A percentile compares a stretch with the other conserved stretches of the same genome.
These are phyloP conservation scores for Phytophthora rubi DNA, from an alignment of 352 stramenopile genomes.

Conservation along the genomic window DNA sequence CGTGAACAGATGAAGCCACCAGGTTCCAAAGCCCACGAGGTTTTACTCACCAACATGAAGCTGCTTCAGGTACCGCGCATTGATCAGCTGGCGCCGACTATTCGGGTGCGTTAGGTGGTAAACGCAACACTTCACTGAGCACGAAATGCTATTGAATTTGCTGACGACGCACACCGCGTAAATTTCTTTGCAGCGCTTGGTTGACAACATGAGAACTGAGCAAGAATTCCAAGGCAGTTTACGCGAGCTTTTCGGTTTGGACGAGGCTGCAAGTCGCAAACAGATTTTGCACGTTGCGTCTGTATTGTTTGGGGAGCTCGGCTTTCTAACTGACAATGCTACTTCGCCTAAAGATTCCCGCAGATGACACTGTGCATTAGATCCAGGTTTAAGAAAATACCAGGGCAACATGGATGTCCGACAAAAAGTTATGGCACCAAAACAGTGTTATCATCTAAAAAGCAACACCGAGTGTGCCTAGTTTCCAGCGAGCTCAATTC, in stretches of 20 bases:
- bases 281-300: conserved; percentile 40
- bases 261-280: conserved; percentile 37
- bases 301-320: conserved; percentile 34
- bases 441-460: neutral
- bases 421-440: neutral
- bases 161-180: neutral
- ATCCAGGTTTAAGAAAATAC: too few relatives aligned
- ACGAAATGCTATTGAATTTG: neutral
- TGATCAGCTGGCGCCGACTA: conserved; percentile 40
- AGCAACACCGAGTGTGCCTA: neutral
- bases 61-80: conserved; percentile 45
- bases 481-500: conserved; percentile 25
- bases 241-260: conserved; percentile 45
- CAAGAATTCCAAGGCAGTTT: conserved; percentile 41
- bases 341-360: neutral
- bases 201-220: conserved; percentile 45
- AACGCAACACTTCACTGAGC: neutral
- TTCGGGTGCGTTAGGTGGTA: conserved; percentile 31
- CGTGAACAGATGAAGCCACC: conserved; percentile 60
- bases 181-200: conserved; percentile 31
- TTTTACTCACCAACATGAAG: conserved; percentile 51
- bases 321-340: conserved; percentile 26
- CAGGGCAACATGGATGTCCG: too few relatives aligned
- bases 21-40: conserved; percentile 44
- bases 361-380: neutral